These are phyloP conservation scores for Alternaria brassicicola DNA, from an alignment of 2,329 filamentous ascomycete species.

Conservation along the genomic window DNA sequence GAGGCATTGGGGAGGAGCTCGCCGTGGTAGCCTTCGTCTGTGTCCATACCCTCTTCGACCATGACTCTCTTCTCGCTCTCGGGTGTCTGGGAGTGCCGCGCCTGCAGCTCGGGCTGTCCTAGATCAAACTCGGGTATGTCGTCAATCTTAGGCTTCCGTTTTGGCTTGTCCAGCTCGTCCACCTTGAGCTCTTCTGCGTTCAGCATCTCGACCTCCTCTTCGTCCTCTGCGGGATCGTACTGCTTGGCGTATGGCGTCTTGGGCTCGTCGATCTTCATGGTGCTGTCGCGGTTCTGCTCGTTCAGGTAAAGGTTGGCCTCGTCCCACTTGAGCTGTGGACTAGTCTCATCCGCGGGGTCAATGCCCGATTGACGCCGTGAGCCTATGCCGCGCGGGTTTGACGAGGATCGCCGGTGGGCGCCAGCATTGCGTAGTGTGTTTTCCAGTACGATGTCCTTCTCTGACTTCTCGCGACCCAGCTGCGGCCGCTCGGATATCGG, in stretches of 20 bases:
- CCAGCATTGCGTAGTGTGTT: constrained; percentile 97
- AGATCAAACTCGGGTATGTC: constrained; percentile 93
- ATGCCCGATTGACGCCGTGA: constrained; percentile 74
- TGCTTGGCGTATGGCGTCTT: constrained; percentile 96
- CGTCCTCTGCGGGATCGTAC: constrained; percentile 88
- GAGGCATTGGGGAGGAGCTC: constrained; percentile 61
- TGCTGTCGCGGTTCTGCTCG: constrained; percentile 91
- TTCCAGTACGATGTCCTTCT: constrained; percentile 89
- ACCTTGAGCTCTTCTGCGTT: constrained; percentile 74
- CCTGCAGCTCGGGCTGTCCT: constrained; percentile 79
- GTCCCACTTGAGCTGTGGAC: constrained; percentile 92
- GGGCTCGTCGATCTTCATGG: constrained; percentile 99
- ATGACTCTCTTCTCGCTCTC: constrained; percentile 77
- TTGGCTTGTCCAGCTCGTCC: constrained; percentile 68
- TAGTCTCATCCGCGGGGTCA: constrained; percentile 62
- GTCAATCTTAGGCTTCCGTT: constrained; percentile 60
- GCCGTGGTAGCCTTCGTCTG: constrained; percentile 59
- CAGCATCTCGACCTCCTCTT: constrained; percentile 69
- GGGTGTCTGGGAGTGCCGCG: constrained; percentile 43
- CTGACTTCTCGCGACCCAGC: constrained; percentile 62
- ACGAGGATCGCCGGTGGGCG: constrained; percentile 81
- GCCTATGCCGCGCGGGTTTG: constrained; percentile 67
- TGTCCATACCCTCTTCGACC: constrained; percentile 63
- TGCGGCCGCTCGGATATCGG: constrained; percentile 48
- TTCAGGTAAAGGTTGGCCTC: constrained; percentile 97